A percentile compares a stretch with the other conserved stretches of the same genome.
Evolutionary conservation across 345 rosid genomes (phyloP).

Genomic region (Dipteronia dyeriana): DNA sequence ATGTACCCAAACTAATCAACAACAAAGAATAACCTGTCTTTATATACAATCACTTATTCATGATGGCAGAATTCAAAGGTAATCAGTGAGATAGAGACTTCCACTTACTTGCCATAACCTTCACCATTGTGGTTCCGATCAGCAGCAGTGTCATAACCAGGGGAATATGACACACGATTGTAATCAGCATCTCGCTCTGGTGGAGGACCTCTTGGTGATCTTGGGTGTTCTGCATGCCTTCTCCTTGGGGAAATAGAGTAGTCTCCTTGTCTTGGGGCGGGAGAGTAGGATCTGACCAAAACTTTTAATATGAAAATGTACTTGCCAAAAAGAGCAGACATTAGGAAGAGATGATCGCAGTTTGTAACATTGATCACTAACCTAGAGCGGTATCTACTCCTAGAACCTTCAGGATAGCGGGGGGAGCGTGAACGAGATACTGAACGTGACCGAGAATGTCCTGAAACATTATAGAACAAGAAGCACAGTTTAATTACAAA

Average conservation of each 20-base stretch:
- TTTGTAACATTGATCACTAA: slow-evolving; percentile 26
- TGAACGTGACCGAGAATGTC: slow-evolving; percentile 82
- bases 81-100: slow-evolving; percentile 2
- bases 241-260: slow-evolving; percentile 77
- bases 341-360: not conserved
- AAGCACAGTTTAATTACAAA: slow-evolving; percentile 7
- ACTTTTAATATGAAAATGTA: not conserved
- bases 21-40: not conserved
- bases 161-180: slow-evolving; percentile 62
- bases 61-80: not conserved
- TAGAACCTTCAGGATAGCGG: slow-evolving; percentile 63
- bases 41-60: not conserved
- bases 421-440: slow-evolving; percentile 78
- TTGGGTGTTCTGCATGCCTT: slow-evolving; percentile 59
- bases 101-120: slow-evolving; percentile 60
- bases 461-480: slow-evolving; percentile 35
- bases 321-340: not conserved
- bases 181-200: slow-evolving; percentile 54
- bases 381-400: slow-evolving; percentile 85
- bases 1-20: not conserved
- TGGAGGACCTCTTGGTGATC: slow-evolving; percentile 80
- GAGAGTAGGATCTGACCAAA: slow-evolving; percentile 75
- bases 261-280: slow-evolving; percentile 60
- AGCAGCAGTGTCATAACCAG: slow-evolving; percentile 47
- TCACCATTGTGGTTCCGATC: slow-evolving; percentile 39